These are phyloP conservation scores for Bigelowiella natans DNA, from an alignment of 78 protist genomes.

Conservation along the genomic window DNA sequence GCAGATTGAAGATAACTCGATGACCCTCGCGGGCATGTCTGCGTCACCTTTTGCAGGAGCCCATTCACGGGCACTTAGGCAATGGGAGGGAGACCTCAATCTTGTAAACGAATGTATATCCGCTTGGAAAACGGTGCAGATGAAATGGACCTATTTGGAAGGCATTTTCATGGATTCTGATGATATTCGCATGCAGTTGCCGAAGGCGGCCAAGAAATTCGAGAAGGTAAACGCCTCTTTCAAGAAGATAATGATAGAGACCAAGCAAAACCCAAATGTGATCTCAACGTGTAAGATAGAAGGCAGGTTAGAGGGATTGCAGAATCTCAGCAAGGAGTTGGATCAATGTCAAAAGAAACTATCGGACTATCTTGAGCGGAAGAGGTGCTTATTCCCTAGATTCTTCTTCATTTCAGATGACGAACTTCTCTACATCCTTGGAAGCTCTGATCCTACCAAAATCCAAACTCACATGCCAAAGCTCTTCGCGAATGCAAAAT, in stretches of 20 bases:
- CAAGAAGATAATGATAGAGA: slow-evolving; percentile 56
- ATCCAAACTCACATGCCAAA: slow-evolving; percentile 81
- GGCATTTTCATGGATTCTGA: slow-evolving; percentile 70
- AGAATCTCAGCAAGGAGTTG: slow-evolving; percentile 24
- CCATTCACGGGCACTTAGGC: slow-evolving; percentile 33
- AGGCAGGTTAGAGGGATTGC: slow-evolving; percentile 50
- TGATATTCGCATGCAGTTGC: slow-evolving; percentile 81
- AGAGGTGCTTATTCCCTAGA: slow-evolving; percentile 78
- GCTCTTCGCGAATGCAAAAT: slow-evolving; percentile 58
- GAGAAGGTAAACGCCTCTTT: slow-evolving; percentile 54
- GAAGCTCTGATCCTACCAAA: slow-evolving; percentile 43
- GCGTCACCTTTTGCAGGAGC: slow-evolving; percentile 45
- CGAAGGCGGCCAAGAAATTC: slow-evolving; percentile 73
- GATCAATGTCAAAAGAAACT: slow-evolving; percentile 70
- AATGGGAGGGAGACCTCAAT: slow-evolving; percentile 69
- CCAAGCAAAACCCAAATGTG: slow-evolving; percentile 43
- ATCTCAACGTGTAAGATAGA: slow-evolving; percentile 43
- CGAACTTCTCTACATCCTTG: slow-evolving; percentile 74
- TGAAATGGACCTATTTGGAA: slow-evolving; percentile 86
- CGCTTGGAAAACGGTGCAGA: slow-evolving; percentile 66
- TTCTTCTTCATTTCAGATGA: slow-evolving; percentile 90
- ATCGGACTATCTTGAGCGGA: slow-evolving; percentile 69
- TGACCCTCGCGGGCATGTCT: slow-evolving; percentile 54
- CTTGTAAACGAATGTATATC: slow-evolving; percentile 52
- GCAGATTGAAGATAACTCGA: slow-evolving; percentile 61